phyloP scores from a whole-genome alignment of 352 stramenopile species.

The Globisporangium heterothallicum region DNA sequence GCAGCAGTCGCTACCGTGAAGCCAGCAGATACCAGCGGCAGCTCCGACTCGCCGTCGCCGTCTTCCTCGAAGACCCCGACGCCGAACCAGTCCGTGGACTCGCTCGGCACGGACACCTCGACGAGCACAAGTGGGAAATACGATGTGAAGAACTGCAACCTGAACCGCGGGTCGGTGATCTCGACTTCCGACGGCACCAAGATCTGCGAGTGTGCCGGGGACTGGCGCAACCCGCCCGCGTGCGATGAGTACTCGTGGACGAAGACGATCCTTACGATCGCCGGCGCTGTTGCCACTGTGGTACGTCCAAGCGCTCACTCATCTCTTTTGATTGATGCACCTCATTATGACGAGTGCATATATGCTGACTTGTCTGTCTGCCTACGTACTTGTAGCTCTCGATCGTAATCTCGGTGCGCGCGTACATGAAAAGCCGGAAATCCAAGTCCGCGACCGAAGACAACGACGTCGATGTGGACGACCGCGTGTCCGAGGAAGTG shows the following conservation, averaged over 20 bases:
- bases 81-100: slow-evolving; percentile 8
- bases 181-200: slow-evolving; percentile 27
- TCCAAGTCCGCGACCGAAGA: slow-evolving; percentile 1
- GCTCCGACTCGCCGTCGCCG: no score
- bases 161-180: slow-evolving; percentile 37
- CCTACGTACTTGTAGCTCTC: slow-evolving; percentile 26
- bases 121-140: slow-evolving; percentile 13
- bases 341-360: no score
- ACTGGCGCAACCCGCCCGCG: slow-evolving; percentile 51
- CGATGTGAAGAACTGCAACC: slow-evolving; percentile 40
- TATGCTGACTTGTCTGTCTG: neutral
- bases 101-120: slow-evolving; percentile 11
- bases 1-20: slow-evolving; percentile 3
- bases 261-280: slow-evolving; percentile 55
- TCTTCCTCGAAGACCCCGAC: neutral
- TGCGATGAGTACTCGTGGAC: slow-evolving; percentile 46
- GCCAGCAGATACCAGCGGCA: slow-evolving; percentile 1
- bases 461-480: slow-evolving; percentile 10
- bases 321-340: no score
- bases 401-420: slow-evolving; percentile 46
- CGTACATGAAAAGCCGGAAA: slow-evolving; percentile 35
- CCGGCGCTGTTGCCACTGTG: slow-evolving; percentile 46
- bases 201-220: slow-evolving; percentile 50
- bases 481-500: slow-evolving; percentile 12
- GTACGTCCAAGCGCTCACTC: slow-evolving; percentile 14